Base-by-base conservation (phyloP, 2,329 filamentous ascomycete species). In the Trichophyton simii region DNA sequence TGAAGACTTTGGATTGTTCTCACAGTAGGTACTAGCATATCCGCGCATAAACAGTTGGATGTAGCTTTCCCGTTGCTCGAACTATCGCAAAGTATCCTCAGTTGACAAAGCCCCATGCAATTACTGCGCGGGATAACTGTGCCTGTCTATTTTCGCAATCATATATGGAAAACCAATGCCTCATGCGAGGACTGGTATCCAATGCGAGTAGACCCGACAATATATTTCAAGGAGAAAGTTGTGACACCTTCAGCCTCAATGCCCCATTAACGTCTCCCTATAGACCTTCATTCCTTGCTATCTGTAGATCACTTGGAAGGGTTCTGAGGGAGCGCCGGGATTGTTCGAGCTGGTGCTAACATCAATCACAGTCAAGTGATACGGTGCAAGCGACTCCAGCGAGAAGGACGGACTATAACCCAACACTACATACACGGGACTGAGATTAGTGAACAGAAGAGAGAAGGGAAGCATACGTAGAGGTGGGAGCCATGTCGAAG, bases 361-460 rank as follows among this genome's bases (percentile, higher is more conserved):
- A 70, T 68, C 66, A 63, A 68, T 65, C 65, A 65, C 65, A 65
- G 70, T 70, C 70, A 69, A 57, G 52, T 55, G 34, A 61, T 60
- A 62, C 15, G 54, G n/a, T 42, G 55, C 50, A 69, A 75, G 76
- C 76, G 75, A 77, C 74, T 82, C 86, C 85, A 90, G 87, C 85
- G 84, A 89, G 85, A 77, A 87, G 85, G 85, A 89, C 87, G 84
- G 83, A 88, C 87, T 89, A 89, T 87, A 77, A 73, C 85, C 41
- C 84, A 80, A 78, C 78, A 74, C 79, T 79, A 79, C 77, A 80
- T 77, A 74, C 69, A 64, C 72, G 69, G 68, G 65, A 67, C 68
- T 67, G 68, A 68, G 66, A 72, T 73, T 71, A 73, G 67, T 66
- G 62, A 65, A 70, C 66, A 68, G 67, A 66, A 63, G 65, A 68